A percentile compares a stretch with the other conserved stretches of the same genome.
Evolutionary conservation across 208 protist genomes (phyloP).

Genomic region (Wallacemonas sp.): DNA sequence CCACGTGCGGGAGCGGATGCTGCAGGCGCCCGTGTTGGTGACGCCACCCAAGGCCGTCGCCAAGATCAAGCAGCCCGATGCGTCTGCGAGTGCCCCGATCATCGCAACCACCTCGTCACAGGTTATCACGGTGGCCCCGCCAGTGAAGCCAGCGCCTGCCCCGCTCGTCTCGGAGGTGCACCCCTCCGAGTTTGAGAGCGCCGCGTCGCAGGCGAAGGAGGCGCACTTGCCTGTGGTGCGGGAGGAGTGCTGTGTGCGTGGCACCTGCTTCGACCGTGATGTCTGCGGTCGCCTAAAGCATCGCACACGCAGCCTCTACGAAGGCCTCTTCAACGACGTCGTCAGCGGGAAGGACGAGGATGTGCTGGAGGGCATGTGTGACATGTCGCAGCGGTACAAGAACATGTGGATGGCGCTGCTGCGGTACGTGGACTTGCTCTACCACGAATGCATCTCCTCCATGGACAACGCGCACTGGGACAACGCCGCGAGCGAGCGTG

Average conservation of each 20-base stretch:
- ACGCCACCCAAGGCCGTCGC: background rate
- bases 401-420: constrained; percentile 68
- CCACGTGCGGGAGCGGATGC: constrained; percentile 27
- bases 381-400: constrained; percentile 76
- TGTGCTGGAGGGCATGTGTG: constrained; percentile 34
- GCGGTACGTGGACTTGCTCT: constrained; percentile 52
- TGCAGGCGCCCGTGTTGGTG: constrained; percentile 22
- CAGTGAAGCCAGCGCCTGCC: background rate
- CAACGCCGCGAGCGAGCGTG: background rate
- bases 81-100: background rate
- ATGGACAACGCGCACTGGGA: background rate
- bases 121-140: background rate
- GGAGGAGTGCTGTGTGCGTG: constrained; percentile 46
- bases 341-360: constrained; percentile 31
- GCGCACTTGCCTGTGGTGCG: background rate
- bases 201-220: background rate
- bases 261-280: constrained; percentile 64
- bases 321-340: constrained; percentile 43
- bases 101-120: background rate
- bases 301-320: constrained; percentile 46
- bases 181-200: background rate
- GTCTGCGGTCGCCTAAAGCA: constrained; percentile 30
- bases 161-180: background rate
- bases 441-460: constrained; percentile 23
- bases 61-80: background rate